Evolutionary conservation across 2,329 filamentous ascomycete species (phyloP), one percentile per base, ranked within the genome.

Genomic region (Bipolaris bicolor): DNA sequence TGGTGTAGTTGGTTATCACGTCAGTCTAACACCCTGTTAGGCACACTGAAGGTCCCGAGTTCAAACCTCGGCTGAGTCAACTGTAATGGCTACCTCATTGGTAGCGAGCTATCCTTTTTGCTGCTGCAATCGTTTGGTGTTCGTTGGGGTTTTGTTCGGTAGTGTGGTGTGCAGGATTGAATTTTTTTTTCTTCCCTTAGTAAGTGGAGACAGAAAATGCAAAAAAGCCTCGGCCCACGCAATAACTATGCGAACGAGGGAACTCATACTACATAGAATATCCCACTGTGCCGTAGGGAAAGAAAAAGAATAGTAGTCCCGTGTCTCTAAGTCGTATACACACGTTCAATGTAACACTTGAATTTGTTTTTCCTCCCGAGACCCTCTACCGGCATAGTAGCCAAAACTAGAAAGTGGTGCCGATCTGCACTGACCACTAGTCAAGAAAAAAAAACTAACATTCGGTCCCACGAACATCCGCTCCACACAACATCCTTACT

Each of bases 1-100:
- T 76, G 74, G 76, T 79, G 77, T 79, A 79, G 77, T 78, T 78
- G 77, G 76, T 78, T 78, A 79, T 79, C 76, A 78, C 77, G 76
- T 78, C 72, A 78, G 77, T 78, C 76, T 79, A 78, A 79, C 77
- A 78, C 26, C 36, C 43, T 46, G 44, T 48, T 48, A 37, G 34
- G 48, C 13, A 44, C 58, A 61, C 58, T 61, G 58, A 61, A 61
- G 58, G 58, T 61, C 58, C 57, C 51, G 55, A 56, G 58, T 61
- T 61, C 58, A 61, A 61, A 53, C 57, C 58, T 56, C 55, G 51
- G 58, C 54, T 58, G 58, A 61, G 57, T 61, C 58, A 61, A 45
- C 46, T 58, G 39, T 16, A 52, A n/a, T 6, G 18, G 5, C 33
- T 51, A 26, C 18, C 0, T 7, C 13, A 36, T 1, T 10, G 33